Percentiles rank a stretch among this genome's conserved stretches.
These are phyloP conservation scores for Penicillium sp. DNA, from an alignment of 2,329 filamentous ascomycete species.

Conservation along the genomic window DNA sequence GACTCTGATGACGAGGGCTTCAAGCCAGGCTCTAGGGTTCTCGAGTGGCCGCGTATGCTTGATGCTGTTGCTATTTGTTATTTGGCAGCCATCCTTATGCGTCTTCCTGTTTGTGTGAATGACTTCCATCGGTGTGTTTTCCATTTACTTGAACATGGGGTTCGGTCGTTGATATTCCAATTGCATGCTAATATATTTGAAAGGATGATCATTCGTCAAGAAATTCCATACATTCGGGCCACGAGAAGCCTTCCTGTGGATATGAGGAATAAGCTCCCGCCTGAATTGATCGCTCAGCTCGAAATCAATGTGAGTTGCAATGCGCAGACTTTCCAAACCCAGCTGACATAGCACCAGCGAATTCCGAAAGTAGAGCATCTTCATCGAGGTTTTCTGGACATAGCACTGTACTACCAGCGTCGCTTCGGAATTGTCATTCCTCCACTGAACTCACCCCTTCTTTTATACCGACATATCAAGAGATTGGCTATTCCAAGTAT, in stretches of 20 bases:
- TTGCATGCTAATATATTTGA: slow-evolving; percentile 5
- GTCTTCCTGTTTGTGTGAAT: slow-evolving; percentile 67
- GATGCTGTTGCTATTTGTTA: slow-evolving; percentile 78
- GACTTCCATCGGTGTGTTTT: slow-evolving; percentile 54
- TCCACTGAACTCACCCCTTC: slow-evolving; percentile 61
- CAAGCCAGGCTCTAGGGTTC: slow-evolving; percentile 31
- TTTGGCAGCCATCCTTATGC: slow-evolving; percentile 66
- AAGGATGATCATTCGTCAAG: slow-evolving; percentile 55
- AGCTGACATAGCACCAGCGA: neutral
- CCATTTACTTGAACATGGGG: no score
- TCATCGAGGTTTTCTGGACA: slow-evolving; percentile 57
- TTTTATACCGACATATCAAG: slow-evolving; percentile 64
- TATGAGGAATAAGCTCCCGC: slow-evolving; percentile 43
- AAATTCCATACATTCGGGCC: slow-evolving; percentile 66
- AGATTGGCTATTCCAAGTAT: slow-evolving; percentile 68
- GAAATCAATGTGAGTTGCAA: slow-evolving; percentile 33
- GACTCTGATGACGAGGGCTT: slow-evolving; percentile 36
- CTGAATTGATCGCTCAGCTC: slow-evolving; percentile 37
- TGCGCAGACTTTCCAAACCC: neutral
- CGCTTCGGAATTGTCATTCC: slow-evolving; percentile 69
- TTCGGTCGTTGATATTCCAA: no score
- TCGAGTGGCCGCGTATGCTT: slow-evolving; percentile 57
- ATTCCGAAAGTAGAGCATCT: slow-evolving; percentile 51
- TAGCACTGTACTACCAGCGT: slow-evolving; percentile 58
- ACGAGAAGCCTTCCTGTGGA: slow-evolving; percentile 42